Evolutionary conservation across 495 filamentous ascomycete genomes (phyloP), one percentile per base, ranked within the genome.

Genomic region (Hypoxylon rickii): DNA sequence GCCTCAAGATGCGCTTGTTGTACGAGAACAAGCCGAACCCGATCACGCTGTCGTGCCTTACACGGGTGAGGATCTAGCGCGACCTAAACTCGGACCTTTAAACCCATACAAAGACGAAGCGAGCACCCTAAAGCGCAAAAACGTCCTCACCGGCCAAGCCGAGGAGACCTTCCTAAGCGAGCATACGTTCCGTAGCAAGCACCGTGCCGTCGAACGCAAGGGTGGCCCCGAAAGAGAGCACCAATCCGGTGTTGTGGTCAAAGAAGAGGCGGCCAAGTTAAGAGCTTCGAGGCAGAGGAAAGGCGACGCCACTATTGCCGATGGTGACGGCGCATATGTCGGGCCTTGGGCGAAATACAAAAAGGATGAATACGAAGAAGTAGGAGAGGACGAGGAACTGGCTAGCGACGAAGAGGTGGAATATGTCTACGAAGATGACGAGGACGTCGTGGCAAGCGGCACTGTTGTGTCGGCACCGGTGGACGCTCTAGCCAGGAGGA

Each of bases 271-370:
- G 0, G 84, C 83, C 24, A 79, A 79, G 29, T 72, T 89, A 58
- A 76, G 86, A 12, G 73, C 82, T 24, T 89, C 87, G 63, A 77
- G 94, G 26, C 90, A 96, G 71, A 82, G 74, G 58, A 96, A 90
- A 70, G 94, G 94, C 6, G 86, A 93, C 68, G 77, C 89, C 21
- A 85, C 85, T 45, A 77, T 96, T 31, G 84, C 92, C 0, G 89
- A 96, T 58, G 94, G 94, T 0, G 86, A 89, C 4, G 86, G 85
- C 31, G 85, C 90, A 19, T 97, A 97, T 70, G 79, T 92, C 21
- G 95, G 94, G 1, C 95, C 94, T 0, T 99, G 95, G 95, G 94
- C 95, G 21, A 83, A 80, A 67, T 97, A 94, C 59, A 82, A 87
- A 53, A 66, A 63, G 26, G 70, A 78, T 31, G 75, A 83, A 51